Evolutionary conservation across 2,329 filamentous ascomycete genomes (phyloP), one percentile per base, ranked within the genome.

Genomic region (Nemania diffusa): DNA sequence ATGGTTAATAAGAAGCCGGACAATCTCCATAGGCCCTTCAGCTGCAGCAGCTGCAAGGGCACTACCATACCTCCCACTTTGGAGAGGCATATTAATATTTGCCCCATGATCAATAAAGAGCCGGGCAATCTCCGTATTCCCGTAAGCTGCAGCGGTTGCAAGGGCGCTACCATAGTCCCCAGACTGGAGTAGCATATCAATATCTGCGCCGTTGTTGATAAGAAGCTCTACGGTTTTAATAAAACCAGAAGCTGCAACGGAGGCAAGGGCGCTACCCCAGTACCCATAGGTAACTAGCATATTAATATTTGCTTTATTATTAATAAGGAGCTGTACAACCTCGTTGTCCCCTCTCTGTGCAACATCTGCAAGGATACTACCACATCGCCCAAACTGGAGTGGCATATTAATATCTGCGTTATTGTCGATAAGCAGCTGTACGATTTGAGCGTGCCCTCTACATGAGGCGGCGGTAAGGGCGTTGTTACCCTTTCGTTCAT

Each of bases 291-390:
- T 13, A 24, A 48, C 3, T 9, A 22, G 29, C 22, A 60, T 32
- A 29, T 67, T 59, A 6, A 67, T 20, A 37, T 67, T 27, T 46
- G 64, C 58, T n/a, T 57, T 57, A 17, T 62, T 61, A 15, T 55
- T 26, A 15, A 61, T 26, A 6, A 61, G 24, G 6, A 61, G 22
- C 13, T 37, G 40, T 5, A 51, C 52, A 29, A 40, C 58, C 3
- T 53, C 52, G 3, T 5, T 42, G 8, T 22, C 0, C 8, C n/a
- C 34, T 1, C 34, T 6, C 6, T 6, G 6, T 22, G 26, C 40
- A 2, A 34, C 56, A 5, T n/a, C 34, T n/a, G 34, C 58, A 15
- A 55, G 51, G 22, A 34, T 50, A 17, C 42, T 56, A 26, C 53
- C 60, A 17, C 7, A 56, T 0, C 20, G 0, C 15, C 40, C 52